Base-by-base conservation (phyloP, 805 yeast species). In the Lipomyces kockii region DNA sequence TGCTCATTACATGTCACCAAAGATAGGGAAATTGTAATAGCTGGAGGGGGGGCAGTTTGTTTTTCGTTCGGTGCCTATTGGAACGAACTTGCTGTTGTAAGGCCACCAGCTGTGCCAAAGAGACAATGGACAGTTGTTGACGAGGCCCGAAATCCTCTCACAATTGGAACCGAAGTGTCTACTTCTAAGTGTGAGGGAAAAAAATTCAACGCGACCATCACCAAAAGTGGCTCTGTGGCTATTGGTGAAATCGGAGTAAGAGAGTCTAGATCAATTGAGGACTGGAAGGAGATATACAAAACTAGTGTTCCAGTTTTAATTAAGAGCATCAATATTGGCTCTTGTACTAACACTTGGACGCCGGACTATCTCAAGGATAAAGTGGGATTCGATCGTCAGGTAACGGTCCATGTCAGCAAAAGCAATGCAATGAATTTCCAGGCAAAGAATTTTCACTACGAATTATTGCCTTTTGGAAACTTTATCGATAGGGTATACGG, bases 21-120 rank as follows among this genome's bases (percentile, higher is more conserved):
- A 64, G 55, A 74, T 0, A 70, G 75, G n/a, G 76, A 77, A 22
- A 55, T 88, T 1, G 25, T 86, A 1, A 55, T 89, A 0, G 79
- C 83, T 3, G 92, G 92, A 34, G 92, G 96, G 2, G 96, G 96
- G 2, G 93, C 90, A 0, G 91, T 90, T 0, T 90, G 96, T 74
- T 90, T 88, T 71, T 89, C 93, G 0, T 91, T 90, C 78, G 97
- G 97, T 0, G 81, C 88, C 0, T 82, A 81, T 25, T 83, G 85
- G 83, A 84, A 84, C 61, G 75, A 75, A 32, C 46, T 71, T 5
- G 32, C 59, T 9, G 62, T 73, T 1, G 14, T 62, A 7, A 12
- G 43, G 22, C 25, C 22, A 8, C 8, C 8, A 7, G 27, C 49
- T 32, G 29, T 12, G 29, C 17, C 11, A 7, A 55, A 49, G 20